Evolutionary conservation across 192 early-diverging fungal genomes (phyloP), one percentile per base, ranked within the genome.

Genomic region (Spizellomyces sp.): DNA sequence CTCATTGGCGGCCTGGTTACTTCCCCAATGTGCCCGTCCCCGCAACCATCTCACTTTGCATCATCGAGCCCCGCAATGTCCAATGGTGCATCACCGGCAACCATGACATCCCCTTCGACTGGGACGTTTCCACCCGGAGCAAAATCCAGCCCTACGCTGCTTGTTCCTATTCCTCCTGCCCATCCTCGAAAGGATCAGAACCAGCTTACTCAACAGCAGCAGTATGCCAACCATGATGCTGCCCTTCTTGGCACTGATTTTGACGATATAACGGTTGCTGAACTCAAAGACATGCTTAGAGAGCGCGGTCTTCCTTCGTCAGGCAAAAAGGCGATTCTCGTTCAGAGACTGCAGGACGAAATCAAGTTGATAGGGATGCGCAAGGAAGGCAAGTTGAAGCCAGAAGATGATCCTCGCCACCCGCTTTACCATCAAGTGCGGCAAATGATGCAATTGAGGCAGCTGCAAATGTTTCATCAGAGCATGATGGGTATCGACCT

Each of bases 231-330:
- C 55, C 69, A 92, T 21, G 86, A 92, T 69, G 83, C 88, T 54
- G 83, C 86, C 42, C 79, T 92, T 62, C 80, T 83, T 54, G 79
- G 75, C 10, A 83, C 88, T 7, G 81, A 92, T 47, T 91, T 92
- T 77, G 85, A 90, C 43, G 91, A 92, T 71, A 86, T 92, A 15
- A 92, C 91, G 0, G 91, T 92, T 0, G 75, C 81, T 5, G 91
- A 92, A 73, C 75, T 92, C 15, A 92, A 92, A 62, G 90, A 92
- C 48, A 86, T 90, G 81, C 70, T 92, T 22, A 66, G 88, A 42
- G 81, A 87, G 59, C 82, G 91, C 27, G 85, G 88, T 1, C 85
- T 89, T 58, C 89, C 87, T 14, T 84, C 86, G 9, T 83, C 85
- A 15, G 91, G 91, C 12, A 91, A 90, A 74, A 92, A 92, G 52